Evolutionary conservation across 371 early-diverging fungal species (phyloP).

Genomic region (Mucor racemosus): DNA sequence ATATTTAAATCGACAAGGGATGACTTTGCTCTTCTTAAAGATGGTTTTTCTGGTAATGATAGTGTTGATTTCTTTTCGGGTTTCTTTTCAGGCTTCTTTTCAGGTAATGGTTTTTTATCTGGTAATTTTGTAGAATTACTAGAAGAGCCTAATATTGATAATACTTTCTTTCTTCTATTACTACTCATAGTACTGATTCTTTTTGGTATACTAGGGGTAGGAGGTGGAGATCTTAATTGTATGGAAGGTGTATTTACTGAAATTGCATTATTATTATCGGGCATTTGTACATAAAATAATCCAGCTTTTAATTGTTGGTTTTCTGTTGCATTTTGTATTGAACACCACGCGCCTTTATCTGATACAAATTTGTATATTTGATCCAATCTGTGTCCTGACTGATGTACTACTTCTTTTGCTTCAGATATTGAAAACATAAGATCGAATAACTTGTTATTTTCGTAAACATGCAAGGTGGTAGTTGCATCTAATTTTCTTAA

Average conservation of each 20-base stretch:
- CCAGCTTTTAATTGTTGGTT: constrained; percentile 44
- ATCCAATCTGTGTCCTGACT: constrained; percentile 39
- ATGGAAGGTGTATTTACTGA: constrained; percentile 23
- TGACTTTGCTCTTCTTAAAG: constrained; percentile 21
- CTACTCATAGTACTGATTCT: constrained; percentile 9
- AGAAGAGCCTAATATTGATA: constrained; percentile 15
- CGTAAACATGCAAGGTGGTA: constrained; percentile 23
- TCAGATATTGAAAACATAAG: constrained; percentile 31
- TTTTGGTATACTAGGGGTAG: constrained; percentile 25
- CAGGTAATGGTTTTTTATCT: not conserved
- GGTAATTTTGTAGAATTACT: not conserved
- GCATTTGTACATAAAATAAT: constrained; percentile 52
- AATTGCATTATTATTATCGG: constrained; percentile 22
- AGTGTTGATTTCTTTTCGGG: not conserved
- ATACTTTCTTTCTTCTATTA: constrained; percentile 18
- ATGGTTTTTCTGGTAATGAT: constrained; percentile 2
- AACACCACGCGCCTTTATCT: constrained; percentile 48
- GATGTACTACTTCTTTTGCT: constrained; percentile 48
- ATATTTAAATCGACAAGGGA: constrained; percentile 29
- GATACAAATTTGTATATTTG: constrained; percentile 47
- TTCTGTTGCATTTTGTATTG: constrained; percentile 17
- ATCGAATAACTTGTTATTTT: constrained; percentile 10
- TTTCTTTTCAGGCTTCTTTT: not conserved
- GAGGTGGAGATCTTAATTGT: constrained; percentile 31
- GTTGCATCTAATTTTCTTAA: constrained; percentile 41